These are phyloP conservation scores for Corchorus olitorius DNA, from an alignment of 345 rosid genomes.

Conservation along the genomic window DNA sequence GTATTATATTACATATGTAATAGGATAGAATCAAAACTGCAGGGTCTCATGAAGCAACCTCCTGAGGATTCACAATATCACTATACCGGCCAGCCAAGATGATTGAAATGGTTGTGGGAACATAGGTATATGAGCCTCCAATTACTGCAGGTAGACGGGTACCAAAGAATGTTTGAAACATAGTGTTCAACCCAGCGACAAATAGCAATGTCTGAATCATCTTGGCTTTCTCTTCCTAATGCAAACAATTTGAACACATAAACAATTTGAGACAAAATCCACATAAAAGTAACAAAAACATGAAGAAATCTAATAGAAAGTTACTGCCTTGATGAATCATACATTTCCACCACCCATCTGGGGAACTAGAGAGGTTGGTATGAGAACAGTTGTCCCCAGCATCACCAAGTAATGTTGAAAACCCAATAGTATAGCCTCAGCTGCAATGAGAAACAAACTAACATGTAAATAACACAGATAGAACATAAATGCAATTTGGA, in stretches of 20 bases:
- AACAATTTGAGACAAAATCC: not conserved
- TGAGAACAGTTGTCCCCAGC: conserved; percentile 94
- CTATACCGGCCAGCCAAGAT: conserved; percentile 84
- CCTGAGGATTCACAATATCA: conserved; percentile 75
- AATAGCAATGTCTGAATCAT: conserved; percentile 90
- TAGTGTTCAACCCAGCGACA: conserved; percentile 89
- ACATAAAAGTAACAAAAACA: conserved; percentile 24
- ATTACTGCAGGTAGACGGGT: conserved; percentile 92
- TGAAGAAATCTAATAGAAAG: conserved; percentile 13
- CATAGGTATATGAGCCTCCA: conserved; percentile 79
- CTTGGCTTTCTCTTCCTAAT: conserved; percentile 89
- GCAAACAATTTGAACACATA: not conserved
- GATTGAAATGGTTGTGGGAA: conserved; percentile 83
- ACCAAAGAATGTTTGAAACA: conserved; percentile 76
- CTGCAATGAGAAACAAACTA: conserved; percentile 46
- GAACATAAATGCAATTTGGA: conserved; percentile 2
- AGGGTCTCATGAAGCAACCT: conserved; percentile 48
- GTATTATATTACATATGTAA: not conserved
- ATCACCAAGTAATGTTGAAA: conserved; percentile 96
- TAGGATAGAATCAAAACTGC: conserved; percentile 5
- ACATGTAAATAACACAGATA: conserved; percentile 7
- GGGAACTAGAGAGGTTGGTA: conserved; percentile 78
- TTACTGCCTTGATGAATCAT: conserved; percentile 26
- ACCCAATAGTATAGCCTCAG: conserved; percentile 91
- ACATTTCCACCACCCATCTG: conserved; percentile 99